Evolutionary conservation across 164 flowering plant species (phyloP).

Genomic region (Kingdonia uniflora): DNA sequence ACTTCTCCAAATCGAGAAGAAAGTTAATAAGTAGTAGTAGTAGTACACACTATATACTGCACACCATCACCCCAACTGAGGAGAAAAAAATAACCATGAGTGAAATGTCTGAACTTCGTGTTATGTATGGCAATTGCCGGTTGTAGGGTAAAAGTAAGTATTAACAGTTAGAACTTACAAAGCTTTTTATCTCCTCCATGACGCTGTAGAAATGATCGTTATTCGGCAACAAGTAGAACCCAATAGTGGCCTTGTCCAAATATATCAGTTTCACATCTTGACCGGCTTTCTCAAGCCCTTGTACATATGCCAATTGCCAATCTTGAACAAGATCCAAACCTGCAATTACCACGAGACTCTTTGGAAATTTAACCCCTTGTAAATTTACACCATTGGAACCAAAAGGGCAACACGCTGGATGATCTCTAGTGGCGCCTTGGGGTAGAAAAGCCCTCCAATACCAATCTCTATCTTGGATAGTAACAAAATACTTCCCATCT

Average conservation of each 20-base stretch:
- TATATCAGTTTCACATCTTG: conserved; percentile 56
- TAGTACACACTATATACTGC: conserved; percentile 61
- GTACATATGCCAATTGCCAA: conserved; percentile 67
- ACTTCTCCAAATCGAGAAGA: conserved; percentile 36
- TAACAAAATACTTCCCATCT: conserved; percentile 82
- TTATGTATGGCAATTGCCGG: conserved; percentile 17
- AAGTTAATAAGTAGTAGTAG: conserved; percentile 59
- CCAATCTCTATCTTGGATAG: conserved; percentile 71
- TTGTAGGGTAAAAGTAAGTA: conserved; percentile 28
- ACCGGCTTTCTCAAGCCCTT: conserved; percentile 59
- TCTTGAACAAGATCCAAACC: conserved; percentile 73
- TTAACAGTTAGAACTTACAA: conserved; percentile 45
- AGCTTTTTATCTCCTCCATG: conserved; percentile 64
- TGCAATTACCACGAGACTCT: conserved; percentile 73
- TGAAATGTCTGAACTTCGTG: conserved; percentile 25
- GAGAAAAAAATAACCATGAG: conserved; percentile 17
- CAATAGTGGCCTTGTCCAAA: conserved; percentile 70
- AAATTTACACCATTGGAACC: conserved; percentile 52
- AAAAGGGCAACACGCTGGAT: conserved; percentile 77
- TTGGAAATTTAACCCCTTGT: conserved; percentile 52
- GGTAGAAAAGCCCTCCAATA: conserved; percentile 90
- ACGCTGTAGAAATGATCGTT: conserved; percentile 58
- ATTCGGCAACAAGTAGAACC: conserved; percentile 80
- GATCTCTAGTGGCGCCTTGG: conserved; percentile 68
- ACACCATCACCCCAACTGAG: conserved; percentile 58